phyloP scores from a whole-genome alignment of 495 filamentous ascomycete species.

The Umbilicaria muhlenbergii region DNA sequence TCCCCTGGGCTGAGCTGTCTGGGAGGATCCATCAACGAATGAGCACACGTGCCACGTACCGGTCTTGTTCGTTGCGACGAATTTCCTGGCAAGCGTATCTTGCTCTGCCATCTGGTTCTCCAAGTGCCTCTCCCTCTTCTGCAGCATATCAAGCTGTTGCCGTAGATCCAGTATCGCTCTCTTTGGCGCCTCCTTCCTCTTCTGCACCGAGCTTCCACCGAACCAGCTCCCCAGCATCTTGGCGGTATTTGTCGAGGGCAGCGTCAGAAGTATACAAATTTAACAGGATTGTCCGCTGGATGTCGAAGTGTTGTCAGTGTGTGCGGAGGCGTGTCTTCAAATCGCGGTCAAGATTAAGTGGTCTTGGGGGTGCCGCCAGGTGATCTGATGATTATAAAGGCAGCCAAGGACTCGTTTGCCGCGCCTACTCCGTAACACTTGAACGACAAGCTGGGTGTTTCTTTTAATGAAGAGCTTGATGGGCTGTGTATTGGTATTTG shows the following conservation, averaged over 20 bases:
- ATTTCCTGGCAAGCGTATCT: constrained; percentile 79
- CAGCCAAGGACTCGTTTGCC: too few species aligned
- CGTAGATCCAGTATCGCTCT: constrained; percentile 86
- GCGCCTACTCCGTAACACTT: too few species aligned
- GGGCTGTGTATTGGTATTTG: too few species aligned
- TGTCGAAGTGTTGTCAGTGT: neutral
- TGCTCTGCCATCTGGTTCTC: constrained; percentile 88
- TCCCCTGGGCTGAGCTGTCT: neutral
- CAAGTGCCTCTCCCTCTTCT: constrained; percentile 87
- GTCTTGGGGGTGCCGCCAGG: too few species aligned
- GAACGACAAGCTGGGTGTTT: too few species aligned
- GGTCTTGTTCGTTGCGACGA: constrained; percentile 77
- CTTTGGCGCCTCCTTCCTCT: constrained; percentile 87
- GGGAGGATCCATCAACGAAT: too few species aligned
- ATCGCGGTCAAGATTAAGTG: neutral
- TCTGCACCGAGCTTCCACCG: constrained; percentile 61
- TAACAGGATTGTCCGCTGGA: neutral
- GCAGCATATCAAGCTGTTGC: constrained; percentile 87
- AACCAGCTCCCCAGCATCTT: constrained; percentile 68
- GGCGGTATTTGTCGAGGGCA: neutral
- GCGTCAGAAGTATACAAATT: constrained; percentile 1
- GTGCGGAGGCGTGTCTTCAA: neutral
- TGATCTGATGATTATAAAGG: too few species aligned
- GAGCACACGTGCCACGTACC: constrained; percentile 36
- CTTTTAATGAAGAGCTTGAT: too few species aligned